Percentiles rank a stretch among this genome's conserved stretches.
Evolutionary conservation across 2,329 filamentous ascomycete genomes (phyloP).

Genomic region (Botrytis cinerea): DNA sequence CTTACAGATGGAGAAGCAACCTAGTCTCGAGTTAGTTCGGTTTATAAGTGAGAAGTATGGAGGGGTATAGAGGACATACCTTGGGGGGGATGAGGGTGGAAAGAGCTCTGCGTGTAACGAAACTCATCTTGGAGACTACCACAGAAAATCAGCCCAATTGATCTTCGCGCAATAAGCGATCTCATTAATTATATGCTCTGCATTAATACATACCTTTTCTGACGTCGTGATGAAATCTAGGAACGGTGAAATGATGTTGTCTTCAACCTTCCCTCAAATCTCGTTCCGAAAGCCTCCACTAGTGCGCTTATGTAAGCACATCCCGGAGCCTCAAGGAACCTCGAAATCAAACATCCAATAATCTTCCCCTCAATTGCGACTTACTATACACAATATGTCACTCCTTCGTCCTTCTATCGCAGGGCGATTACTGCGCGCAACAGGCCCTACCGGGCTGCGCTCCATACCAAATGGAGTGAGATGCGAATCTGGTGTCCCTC

Average conservation of each 20-base stretch:
- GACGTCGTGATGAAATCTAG: slow-evolving; percentile 35
- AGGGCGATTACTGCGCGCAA: slow-evolving; percentile 54
- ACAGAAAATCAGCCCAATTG: slow-evolving; percentile 41
- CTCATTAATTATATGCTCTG: not conserved
- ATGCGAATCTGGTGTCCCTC: slow-evolving; percentile 46
- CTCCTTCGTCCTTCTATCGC: slow-evolving; percentile 61
- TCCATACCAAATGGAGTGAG: slow-evolving; percentile 51
- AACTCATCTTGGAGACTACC: slow-evolving; percentile 75
- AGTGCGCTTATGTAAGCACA: slow-evolving; percentile 31
- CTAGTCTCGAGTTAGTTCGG: slow-evolving; percentile 32
- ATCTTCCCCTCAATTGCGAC: slow-evolving; percentile 22
- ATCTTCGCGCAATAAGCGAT: not conserved
- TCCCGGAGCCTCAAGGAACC: slow-evolving; percentile 24
- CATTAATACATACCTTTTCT: slow-evolving; percentile 37
- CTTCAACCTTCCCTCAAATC: slow-evolving; percentile 25
- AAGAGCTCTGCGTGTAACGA: slow-evolving; percentile 84
- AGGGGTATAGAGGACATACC: slow-evolving; percentile 56
- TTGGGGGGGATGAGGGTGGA: slow-evolving; percentile 99
- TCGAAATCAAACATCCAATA: slow-evolving; percentile 12
- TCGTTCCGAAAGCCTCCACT: slow-evolving; percentile 33
- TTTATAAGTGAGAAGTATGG: not conserved
- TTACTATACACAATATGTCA: slow-evolving; percentile 55
- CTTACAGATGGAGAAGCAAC: slow-evolving; percentile 44
- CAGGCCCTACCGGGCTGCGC: slow-evolving; percentile 44
- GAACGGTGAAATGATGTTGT: slow-evolving; percentile 31